Percentiles rank a stretch among this genome's conserved stretches.
These are phyloP conservation scores for Calonectria hongkongensis DNA, from an alignment of 2,329 filamentous ascomycete species.

Conservation along the genomic window DNA sequence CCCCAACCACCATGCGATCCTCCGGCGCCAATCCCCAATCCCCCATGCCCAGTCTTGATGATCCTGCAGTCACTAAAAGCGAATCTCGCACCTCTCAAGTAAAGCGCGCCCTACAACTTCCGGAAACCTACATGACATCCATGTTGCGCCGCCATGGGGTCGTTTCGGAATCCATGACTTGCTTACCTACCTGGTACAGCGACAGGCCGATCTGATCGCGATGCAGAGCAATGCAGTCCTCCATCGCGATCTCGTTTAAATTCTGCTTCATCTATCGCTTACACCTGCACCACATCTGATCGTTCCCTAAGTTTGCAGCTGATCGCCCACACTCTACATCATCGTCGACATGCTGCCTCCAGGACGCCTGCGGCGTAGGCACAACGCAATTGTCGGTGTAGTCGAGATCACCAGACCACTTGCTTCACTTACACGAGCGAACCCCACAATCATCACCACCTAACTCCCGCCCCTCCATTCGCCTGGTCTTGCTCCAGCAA, in stretches of 20 bases:
- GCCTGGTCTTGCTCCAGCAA: conserved; percentile 4
- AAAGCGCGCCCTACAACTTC: conserved; percentile 33
- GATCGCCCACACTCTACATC: background rate
- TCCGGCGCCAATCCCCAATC: conserved; percentile 9
- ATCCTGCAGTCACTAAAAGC: conserved; percentile 22
- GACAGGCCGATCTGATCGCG: conserved; percentile 38
- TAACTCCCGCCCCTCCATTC: conserved; percentile 32
- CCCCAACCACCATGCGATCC: conserved; percentile 7
- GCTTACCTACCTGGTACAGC: conserved; percentile 23
- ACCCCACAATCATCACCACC: conserved; percentile 36
- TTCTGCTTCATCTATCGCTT: conserved; percentile 28
- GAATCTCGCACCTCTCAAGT: conserved; percentile 26
- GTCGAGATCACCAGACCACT: conserved; percentile 30
- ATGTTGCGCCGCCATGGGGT: conserved; percentile 30
- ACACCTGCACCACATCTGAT: conserved; percentile 10
- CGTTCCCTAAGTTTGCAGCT: background rate
- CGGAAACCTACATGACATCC: conserved; percentile 33
- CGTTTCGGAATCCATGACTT: conserved; percentile 25
- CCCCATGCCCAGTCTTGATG: conserved; percentile 24
- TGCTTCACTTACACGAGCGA: conserved; percentile 19
- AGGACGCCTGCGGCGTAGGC: conserved; percentile 7
- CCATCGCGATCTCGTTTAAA: conserved; percentile 26
- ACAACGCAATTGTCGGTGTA: conserved; percentile 29
- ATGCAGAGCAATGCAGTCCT: conserved; percentile 30
- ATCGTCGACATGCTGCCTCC: conserved; percentile 14